Base-by-base conservation (phyloP, 2,329 filamentous ascomycete species). In the Huntiella bhutanensis region DNA sequence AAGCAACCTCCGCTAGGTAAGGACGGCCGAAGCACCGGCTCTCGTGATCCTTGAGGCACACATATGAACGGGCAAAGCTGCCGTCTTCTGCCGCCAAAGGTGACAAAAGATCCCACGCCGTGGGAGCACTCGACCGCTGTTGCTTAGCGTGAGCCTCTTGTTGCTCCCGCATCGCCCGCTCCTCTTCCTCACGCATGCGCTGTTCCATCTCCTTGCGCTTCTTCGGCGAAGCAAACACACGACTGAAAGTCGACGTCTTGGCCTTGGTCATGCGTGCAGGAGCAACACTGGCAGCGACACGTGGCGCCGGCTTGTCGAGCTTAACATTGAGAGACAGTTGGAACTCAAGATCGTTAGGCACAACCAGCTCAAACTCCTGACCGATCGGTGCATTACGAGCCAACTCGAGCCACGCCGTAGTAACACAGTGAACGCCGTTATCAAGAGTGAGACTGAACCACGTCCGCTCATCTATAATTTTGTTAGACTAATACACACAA, bases 371-470 rank as follows among this genome's bases (percentile, higher is more conserved):
- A 55, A 98, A 98, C 59, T 98, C 91, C 58, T 98, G 91, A 5
- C 88, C 91, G 54, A 98, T 96, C 0, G 91, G 86, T 2, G 91
- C 88, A 50, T 82, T 88, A 54, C 82, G 82, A 15, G 85, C 86
- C 50, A 98, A 69, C 60, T 98, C 91, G 6, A 96, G 70, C 83
- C 86, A 95, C 1, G 86, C 80, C 3, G 91, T 98, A 0, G 91
- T 98, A 12, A 98, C 91, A 56, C 91, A 98, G 60, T 98, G 91
- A 1, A 98, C 75, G 19, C 91, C 91, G 53, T 98, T 98, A 62
- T 98, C 91, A n/a, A 98, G 72, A 0, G 91, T 98, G 8, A 98
- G 72, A 55, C 88, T 87, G 65, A 98, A 98, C 73, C 84, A 91
- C 2, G 84, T 84, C 46, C 84, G 79, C 62, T 96, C 87, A 56